A percentile compares a stretch with the other conserved stretches of the same genome.
Conservation (phyloP, 176 grass and related monocot species). For the Aegilops tauschii region DNA sequence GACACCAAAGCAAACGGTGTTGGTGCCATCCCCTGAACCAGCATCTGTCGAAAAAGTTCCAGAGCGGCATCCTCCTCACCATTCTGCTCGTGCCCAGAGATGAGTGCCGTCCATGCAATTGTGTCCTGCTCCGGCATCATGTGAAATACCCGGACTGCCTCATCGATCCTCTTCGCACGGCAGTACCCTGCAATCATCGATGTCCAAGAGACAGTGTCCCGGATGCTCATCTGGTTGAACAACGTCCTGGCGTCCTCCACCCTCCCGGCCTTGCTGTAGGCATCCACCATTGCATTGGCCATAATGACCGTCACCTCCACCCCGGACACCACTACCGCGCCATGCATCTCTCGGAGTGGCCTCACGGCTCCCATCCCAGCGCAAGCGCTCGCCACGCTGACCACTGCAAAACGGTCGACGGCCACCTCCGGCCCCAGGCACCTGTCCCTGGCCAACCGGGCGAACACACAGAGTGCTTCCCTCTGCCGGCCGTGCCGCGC, state of each 20-base stretch:
- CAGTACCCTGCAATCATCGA: slow-evolving; percentile 57
- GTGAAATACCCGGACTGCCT: slow-evolving; percentile 37
- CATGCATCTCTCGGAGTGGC: slow-evolving; percentile 54
- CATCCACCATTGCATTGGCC: slow-evolving; percentile 64
- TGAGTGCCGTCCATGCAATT: slow-evolving; percentile 65
- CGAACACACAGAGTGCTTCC: slow-evolving; percentile 33
- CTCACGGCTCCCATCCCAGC: slow-evolving; percentile 31
- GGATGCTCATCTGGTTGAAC: slow-evolving; percentile 38
- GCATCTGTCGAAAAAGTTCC: slow-evolving; percentile 43
- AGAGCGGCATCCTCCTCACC: slow-evolving; percentile 52
- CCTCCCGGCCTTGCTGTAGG: slow-evolving; percentile 53
- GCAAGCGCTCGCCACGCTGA: slow-evolving; percentile 37
- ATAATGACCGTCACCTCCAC: slow-evolving; percentile 57
- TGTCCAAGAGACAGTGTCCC: slow-evolving; percentile 46
- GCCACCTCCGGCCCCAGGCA: slow-evolving; percentile 14
- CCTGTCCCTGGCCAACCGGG: slow-evolving; percentile 38
- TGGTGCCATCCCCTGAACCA: slow-evolving; percentile 34
- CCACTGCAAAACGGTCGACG: slow-evolving; percentile 53
- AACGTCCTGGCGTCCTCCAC: slow-evolving; percentile 39
- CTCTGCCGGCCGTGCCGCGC: slow-evolving; percentile 21
- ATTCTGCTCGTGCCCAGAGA: slow-evolving; percentile 74
- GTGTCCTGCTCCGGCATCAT: slow-evolving; percentile 40
- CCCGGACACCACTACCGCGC: slow-evolving; percentile 21
- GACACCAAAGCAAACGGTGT: slow-evolving; percentile 54
- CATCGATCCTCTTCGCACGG: slow-evolving; percentile 22